Percentiles rank a stretch among this genome's conserved stretches.
These are phyloP conservation scores for Botrytis elliptica DNA, from an alignment of 2,329 filamentous ascomycete genomes.

Conservation along the genomic window DNA sequence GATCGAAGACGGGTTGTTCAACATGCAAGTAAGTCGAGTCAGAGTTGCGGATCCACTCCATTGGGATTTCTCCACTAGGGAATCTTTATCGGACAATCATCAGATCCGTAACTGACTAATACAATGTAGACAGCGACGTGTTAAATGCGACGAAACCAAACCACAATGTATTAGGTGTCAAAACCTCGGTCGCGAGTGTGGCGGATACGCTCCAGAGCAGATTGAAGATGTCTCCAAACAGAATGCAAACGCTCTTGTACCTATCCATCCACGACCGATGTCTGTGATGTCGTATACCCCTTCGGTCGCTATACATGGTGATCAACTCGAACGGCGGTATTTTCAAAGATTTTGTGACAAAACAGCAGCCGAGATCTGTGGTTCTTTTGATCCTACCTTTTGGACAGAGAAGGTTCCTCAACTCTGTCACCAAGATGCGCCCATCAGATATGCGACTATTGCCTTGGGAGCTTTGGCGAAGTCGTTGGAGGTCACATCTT, in stretches of 20 bases:
- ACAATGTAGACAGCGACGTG: slow-evolving; percentile 35
- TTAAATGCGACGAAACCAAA: slow-evolving; percentile 41
- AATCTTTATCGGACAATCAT: slow-evolving; percentile 10
- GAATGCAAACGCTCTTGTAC: slow-evolving; percentile 28
- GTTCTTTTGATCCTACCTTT: slow-evolving; percentile 37
- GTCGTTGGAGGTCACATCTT: slow-evolving; percentile 36
- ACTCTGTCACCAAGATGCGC: slow-evolving; percentile 37
- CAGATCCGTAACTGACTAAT: slow-evolving; percentile 25
- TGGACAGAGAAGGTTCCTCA: slow-evolving; percentile 40
- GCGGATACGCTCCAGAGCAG: slow-evolving; percentile 38
- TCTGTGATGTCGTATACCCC: slow-evolving; percentile 36
- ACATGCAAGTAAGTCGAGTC: slow-evolving; percentile 38
- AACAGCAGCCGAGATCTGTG: slow-evolving; percentile 36
- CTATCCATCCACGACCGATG: slow-evolving; percentile 37
- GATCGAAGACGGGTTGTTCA: slow-evolving; percentile 39
- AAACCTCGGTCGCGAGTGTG: slow-evolving; percentile 39
- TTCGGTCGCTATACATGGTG: slow-evolving; percentile 34
- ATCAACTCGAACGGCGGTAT: slow-evolving; percentile 36
- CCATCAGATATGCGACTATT: slow-evolving; percentile 37
- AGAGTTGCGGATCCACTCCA: slow-evolving; percentile 7
- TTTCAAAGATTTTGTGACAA: slow-evolving; percentile 40
- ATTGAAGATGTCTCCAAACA: slow-evolving; percentile 33
- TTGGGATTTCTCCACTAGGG: slow-evolving; percentile 12
- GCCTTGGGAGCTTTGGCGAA: slow-evolving; percentile 37
- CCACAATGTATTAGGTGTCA: slow-evolving; percentile 39